These are phyloP conservation scores for Mycena vitilis DNA, from an alignment of 768 basidiomycete species.

Conservation along the genomic window DNA sequence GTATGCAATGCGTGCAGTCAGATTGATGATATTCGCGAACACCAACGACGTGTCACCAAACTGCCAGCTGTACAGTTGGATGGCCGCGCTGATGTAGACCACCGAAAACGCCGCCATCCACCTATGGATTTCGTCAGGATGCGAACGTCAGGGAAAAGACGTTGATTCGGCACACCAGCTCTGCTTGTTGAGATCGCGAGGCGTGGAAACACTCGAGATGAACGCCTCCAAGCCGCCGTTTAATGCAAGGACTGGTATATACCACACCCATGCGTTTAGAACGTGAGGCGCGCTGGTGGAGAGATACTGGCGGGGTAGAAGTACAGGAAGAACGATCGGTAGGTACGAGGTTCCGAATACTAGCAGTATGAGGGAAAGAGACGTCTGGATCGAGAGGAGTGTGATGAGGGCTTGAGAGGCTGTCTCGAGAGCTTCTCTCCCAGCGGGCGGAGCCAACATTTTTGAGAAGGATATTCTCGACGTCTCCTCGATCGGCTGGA, in stretches of 20 bases:
- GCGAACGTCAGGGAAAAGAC: neutral
- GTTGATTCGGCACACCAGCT: constrained; percentile 59
- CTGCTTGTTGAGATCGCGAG: constrained; percentile 75
- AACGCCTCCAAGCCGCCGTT: constrained; percentile 96
- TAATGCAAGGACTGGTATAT: constrained; percentile 88
- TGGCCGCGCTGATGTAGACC: constrained; percentile 69
- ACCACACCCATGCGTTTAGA: constrained; percentile 84
- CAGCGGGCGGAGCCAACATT: constrained; percentile 47
- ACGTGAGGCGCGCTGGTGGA: constrained; percentile 84
- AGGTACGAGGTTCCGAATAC: constrained; percentile 84
- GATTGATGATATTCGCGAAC: constrained; percentile 80
- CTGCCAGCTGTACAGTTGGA: constrained; percentile 56
- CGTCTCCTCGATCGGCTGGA: constrained; percentile 96
- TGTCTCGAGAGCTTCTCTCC: constrained; percentile 43
- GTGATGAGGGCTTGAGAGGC: constrained; percentile 66
- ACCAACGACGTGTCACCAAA: constrained; percentile 78
- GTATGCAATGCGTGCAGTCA: constrained; percentile 72
- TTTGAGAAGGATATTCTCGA: constrained; percentile 90
- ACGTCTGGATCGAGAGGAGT: constrained; percentile 73
- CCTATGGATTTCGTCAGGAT: constrained; percentile 43
- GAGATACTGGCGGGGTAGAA: constrained; percentile 79
- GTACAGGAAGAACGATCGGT: constrained; percentile 70
- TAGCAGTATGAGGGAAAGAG: constrained; percentile 75
- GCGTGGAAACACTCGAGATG: constrained; percentile 79
- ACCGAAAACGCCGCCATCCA: constrained; percentile 87